A percentile compares a stretch with the other conserved stretches of the same genome.
phyloP scores from a whole-genome alignment of 2,329 filamentous ascomycete species.

The Cladosporium halotolerans region DNA sequence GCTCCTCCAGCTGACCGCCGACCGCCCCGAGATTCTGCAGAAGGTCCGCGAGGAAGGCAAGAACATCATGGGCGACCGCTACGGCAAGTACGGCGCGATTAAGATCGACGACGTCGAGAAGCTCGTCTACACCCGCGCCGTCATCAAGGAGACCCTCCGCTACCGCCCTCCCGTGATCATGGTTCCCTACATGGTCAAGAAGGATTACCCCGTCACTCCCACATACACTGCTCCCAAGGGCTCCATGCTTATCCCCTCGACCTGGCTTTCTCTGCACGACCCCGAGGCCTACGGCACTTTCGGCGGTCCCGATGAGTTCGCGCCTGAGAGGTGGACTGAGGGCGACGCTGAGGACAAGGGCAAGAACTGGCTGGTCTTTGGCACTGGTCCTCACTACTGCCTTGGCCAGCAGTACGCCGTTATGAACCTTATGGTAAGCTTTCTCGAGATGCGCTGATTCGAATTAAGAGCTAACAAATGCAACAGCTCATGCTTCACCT shows the following conservation, averaged over 20 bases:
- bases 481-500: slow-evolving; percentile 53
- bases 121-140: slow-evolving; percentile 82
- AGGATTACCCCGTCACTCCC: slow-evolving; percentile 83
- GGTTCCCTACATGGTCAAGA: slow-evolving; percentile 93
- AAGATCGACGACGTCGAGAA: slow-evolving; percentile 83
- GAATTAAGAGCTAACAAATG: background rate
- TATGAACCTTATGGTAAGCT: slow-evolving; percentile 63
- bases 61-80: slow-evolving; percentile 15
- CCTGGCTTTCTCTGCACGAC: slow-evolving; percentile 85
- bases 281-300: slow-evolving; percentile 89
- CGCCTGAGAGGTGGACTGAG: slow-evolving; percentile 85
- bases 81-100: slow-evolving; percentile 33
- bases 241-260: slow-evolving; percentile 89
- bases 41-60: slow-evolving; percentile 74
- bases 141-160: slow-evolving; percentile 83
- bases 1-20: slow-evolving; percentile 90
- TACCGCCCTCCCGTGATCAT: slow-evolving; percentile 96
- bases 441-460: background rate
- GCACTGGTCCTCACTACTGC: slow-evolving; percentile 93
- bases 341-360: slow-evolving; percentile 84
- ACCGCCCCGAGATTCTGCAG: slow-evolving; percentile 86
- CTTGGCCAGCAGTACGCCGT: slow-evolving; percentile 88
- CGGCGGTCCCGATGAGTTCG: slow-evolving; percentile 77
- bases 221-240: slow-evolving; percentile 91
- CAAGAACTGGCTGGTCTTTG: slow-evolving; percentile 97